Evolutionary conservation across 306 rosid genomes (phyloP).

Genomic region (Erythrophleum fordii): DNA sequence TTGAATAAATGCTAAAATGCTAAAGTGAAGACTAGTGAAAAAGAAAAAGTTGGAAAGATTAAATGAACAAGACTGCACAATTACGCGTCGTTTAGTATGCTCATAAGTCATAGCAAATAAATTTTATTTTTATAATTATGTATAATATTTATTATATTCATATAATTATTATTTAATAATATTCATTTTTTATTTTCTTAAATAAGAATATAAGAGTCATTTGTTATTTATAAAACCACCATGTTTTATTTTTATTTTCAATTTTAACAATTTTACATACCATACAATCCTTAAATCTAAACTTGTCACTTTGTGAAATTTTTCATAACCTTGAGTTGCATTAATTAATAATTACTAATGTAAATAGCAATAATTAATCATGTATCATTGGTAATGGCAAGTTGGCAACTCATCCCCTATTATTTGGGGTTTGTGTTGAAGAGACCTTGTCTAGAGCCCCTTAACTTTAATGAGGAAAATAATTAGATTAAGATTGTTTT

Average conservation of each 20-base stretch:
- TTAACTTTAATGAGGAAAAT: background rate
- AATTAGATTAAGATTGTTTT: background rate
- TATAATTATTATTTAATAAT: no score
- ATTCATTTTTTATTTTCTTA: no score
- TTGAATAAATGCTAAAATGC: slow-evolving; percentile 50
- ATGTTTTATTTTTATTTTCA: no score
- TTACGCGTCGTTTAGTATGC: no score
- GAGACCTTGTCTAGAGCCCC: background rate
- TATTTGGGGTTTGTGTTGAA: background rate
- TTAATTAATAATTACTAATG: slow-evolving; percentile 20
- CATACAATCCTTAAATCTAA: no score
- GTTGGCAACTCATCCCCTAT: background rate
- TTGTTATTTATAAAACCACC: no score
- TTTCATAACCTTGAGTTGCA: slow-evolving; percentile 36
- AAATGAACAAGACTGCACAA: no score
- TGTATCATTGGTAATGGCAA: background rate
- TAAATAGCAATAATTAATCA: background rate
- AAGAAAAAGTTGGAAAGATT: slow-evolving; percentile 40
- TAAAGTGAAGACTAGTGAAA: slow-evolving; percentile 8
- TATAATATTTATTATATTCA: no score
- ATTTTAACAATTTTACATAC: no score
- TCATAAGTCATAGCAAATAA: no score
- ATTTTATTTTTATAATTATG: no score
- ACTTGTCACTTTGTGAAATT: slow-evolving; percentile 22
- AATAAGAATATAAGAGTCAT: no score